Evolutionary conservation across 331 rosid species (phyloP).

Genomic region (Pyracantha coccinea): DNA sequence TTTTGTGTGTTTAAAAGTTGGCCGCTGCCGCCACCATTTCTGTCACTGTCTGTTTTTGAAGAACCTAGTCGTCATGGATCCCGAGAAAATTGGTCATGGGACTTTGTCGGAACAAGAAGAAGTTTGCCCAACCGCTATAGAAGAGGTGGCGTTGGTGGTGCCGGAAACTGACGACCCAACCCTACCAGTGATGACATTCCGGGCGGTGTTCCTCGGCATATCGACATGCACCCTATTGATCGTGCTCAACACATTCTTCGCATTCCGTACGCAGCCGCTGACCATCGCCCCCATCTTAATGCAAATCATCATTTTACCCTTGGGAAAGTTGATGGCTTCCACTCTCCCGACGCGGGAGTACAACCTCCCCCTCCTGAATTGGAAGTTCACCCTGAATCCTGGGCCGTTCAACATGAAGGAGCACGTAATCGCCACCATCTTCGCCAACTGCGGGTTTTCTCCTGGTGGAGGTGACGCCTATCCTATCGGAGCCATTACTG

Average conservation of each 20-base stretch:
- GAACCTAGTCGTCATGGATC: too few species aligned
- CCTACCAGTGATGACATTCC: slow-evolving; percentile 82
- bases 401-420: slow-evolving; percentile 93
- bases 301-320: slow-evolving; percentile 78
- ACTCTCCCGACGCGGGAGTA: slow-evolving; percentile 52
- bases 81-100: too few species aligned
- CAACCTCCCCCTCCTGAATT: slow-evolving; percentile 16
- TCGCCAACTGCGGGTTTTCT: slow-evolving; percentile 84
- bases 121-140: slow-evolving; percentile 15
- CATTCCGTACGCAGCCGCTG: slow-evolving; percentile 88
- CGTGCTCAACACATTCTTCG: slow-evolving; percentile 90
- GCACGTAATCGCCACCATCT: slow-evolving; percentile 87
- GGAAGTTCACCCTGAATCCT: slow-evolving; percentile 56
- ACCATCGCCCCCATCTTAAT: slow-evolving; percentile 82
- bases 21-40: too few species aligned
- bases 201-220: slow-evolving; percentile 78
- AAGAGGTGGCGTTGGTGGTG: slow-evolving; percentile 90
- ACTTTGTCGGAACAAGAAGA: too few species aligned
- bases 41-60: too few species aligned
- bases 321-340: slow-evolving; percentile 81
- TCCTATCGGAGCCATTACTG: slow-evolving; percentile 89
- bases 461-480: slow-evolving; percentile 94
- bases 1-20: too few species aligned
- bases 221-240: slow-evolving; percentile 51
- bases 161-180: slow-evolving; percentile 94